Conservation (phyloP, 2,329 filamentous ascomycete genomes). For the Cryoendolithus antarcticus region DNA sequence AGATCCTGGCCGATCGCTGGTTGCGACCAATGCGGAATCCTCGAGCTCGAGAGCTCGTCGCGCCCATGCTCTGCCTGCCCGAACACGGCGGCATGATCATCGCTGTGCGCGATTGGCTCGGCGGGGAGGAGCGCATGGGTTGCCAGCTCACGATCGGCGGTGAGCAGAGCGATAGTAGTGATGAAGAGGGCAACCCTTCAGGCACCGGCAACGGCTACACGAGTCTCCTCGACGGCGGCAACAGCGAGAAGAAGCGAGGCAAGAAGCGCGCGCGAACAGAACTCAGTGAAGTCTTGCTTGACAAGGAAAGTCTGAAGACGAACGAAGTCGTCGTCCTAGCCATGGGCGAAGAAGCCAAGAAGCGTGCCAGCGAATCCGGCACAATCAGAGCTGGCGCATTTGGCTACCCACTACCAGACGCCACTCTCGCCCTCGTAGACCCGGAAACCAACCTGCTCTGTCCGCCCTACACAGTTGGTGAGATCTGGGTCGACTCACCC, state of each 20-base stretch:
- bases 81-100: slow-evolving; percentile 98
- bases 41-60: slow-evolving; percentile 77
- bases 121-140: slow-evolving; percentile 95
- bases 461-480: slow-evolving; percentile 76
- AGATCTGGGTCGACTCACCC: slow-evolving; percentile 98
- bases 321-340: slow-evolving; percentile 93
- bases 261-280: slow-evolving; percentile 56
- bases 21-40: slow-evolving; percentile 80
- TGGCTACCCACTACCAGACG: slow-evolving; percentile 93
- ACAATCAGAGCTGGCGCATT: slow-evolving; percentile 87
- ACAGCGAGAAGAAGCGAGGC: slow-evolving; percentile 48
- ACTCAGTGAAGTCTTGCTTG: slow-evolving; percentile 76
- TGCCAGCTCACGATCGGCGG: slow-evolving; percentile 59
- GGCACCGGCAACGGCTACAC: slow-evolving; percentile 52
- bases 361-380: slow-evolving; percentile 66
- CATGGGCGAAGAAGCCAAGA: slow-evolving; percentile 79
- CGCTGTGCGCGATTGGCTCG: slow-evolving; percentile 88
- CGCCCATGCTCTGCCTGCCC: slow-evolving; percentile 91
- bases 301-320: slow-evolving; percentile 90
- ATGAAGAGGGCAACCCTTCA: slow-evolving; percentile 14
- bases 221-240: slow-evolving; percentile 69
- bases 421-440: slow-evolving; percentile 84
- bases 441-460: slow-evolving; percentile 86
- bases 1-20: slow-evolving; percentile 92
- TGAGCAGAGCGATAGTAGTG: slow-evolving; percentile 38